phyloP scores from a whole-genome alignment of 169 alveolate genomes.

The Eimeria praecox region DNA sequence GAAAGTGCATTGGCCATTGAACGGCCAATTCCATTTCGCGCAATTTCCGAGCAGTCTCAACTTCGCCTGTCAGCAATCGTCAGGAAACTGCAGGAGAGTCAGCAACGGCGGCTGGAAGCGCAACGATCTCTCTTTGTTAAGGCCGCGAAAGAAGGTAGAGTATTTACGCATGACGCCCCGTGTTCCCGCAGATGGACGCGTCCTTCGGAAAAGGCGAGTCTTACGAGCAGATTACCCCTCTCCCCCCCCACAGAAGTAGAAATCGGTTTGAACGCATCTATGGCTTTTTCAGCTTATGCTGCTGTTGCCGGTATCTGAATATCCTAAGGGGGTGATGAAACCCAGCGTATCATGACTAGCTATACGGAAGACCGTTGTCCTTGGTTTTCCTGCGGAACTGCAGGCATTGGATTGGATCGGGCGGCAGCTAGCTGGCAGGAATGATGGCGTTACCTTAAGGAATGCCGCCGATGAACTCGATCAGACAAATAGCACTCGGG shows the following conservation, averaged over 20 bases:
- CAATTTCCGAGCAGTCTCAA: slow-evolving; percentile 53
- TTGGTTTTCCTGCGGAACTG: background rate
- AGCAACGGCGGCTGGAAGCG: slow-evolving; percentile 32
- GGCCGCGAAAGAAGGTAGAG: slow-evolving; percentile 63
- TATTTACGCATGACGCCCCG: slow-evolving; percentile 55
- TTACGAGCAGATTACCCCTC: background rate
- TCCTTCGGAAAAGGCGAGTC: slow-evolving; percentile 42
- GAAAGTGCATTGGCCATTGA: slow-evolving; percentile 68
- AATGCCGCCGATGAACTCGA: slow-evolving; percentile 52
- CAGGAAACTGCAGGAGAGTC: slow-evolving; percentile 64
- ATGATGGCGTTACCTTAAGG: slow-evolving; percentile 59
- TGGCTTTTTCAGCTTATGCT: background rate
- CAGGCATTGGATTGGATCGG: slow-evolving; percentile 66
- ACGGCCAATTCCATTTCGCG: slow-evolving; percentile 56
- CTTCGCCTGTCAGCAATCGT: slow-evolving; percentile 23
- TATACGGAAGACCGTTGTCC: background rate
- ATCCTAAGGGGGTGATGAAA: background rate
- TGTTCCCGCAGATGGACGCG: slow-evolving; percentile 77
- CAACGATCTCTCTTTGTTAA: slow-evolving; percentile 31
- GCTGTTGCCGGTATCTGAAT: background rate
- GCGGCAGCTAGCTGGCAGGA: slow-evolving; percentile 68
- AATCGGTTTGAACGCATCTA: background rate
- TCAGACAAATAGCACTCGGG: background rate
- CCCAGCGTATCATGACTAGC: background rate
- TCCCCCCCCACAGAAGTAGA: background rate